A percentile compares a stretch with the other conserved stretches of the same genome.
phyloP scores from a whole-genome alignment of 2,329 filamentous ascomycete genomes.

The Botrytis paeoniae region DNA sequence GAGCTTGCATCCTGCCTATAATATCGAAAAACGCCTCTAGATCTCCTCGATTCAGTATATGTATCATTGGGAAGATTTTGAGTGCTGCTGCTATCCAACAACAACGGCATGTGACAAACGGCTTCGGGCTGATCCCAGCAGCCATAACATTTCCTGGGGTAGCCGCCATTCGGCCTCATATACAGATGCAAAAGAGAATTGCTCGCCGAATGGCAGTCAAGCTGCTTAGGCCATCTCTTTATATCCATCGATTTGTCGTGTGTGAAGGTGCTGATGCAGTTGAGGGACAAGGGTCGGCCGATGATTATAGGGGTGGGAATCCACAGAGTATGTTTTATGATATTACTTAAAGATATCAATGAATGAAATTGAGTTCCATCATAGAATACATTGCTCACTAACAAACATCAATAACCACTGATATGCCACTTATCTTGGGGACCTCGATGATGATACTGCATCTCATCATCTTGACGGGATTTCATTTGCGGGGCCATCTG shows the following conservation, averaged over 20 bases:
- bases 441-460: neutral
- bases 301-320: constrained; percentile 53
- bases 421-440: neutral
- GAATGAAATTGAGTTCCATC: neutral
- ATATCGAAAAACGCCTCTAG: neutral
- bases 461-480: neutral
- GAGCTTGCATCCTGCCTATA: neutral
- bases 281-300: constrained; percentile 56
- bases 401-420: neutral
- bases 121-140: neutral
- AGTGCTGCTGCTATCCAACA: neutral
- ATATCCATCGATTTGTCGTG: constrained; percentile 41
- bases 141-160: neutral
- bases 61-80: neutral
- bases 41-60: neutral
- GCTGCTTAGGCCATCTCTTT: neutral
- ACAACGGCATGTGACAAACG: neutral
- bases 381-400: constrained; percentile 29
- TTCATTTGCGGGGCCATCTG: neutral
- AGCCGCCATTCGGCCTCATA: neutral
- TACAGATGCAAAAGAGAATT: neutral
- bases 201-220: neutral
- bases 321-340: neutral
- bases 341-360: neutral
- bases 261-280: constrained; percentile 46